Base-by-base conservation (phyloP, 1,139 yeast genomes). In the Groenewaldozyma sp. region DNA sequence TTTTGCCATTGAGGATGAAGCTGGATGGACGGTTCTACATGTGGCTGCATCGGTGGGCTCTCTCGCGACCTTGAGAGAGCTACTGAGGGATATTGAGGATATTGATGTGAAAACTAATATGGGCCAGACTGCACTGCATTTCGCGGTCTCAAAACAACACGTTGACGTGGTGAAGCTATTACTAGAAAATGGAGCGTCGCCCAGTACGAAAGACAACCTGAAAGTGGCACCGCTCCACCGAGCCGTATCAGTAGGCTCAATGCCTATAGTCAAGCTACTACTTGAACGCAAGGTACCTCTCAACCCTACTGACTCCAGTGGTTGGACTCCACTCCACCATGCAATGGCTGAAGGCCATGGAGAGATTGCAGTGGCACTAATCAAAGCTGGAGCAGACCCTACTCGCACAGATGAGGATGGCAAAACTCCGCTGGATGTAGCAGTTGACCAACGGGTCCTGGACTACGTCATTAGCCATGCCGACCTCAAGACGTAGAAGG, bases 291-390 rank as follows among this genome's bases (percentile, higher is more conserved):
- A 71, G 39, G 75, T 80, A 2, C 82, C 84, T 16, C 56, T 87
- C 21, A 83, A 86, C 53, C 68, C 77, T 3, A 71, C 73, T 32
- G 97, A 88, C 55, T 51, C 53, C 16, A 70, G 72, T 38, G 94
- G 94, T 0, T 84, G 93, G 88, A 82, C 94, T 0, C 78, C 95
- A 0, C 59, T 88, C 49, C 94, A 86, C 58, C 94, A 86, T 59
- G 95, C 97, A 0, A 63, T 82, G 40, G 91, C 95, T 0, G 98
- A 88, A 58, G 96, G 96, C 0, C 80, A 81, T 54, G 88, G 80
- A 2, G 95, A 84, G 43, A 74, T 76, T 6, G 95, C 83, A 0
- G 69, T 76, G 2, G 53, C 65, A 31, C 63, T 88, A 37, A 75
- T 78, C 4, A 67, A 70, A 35, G 64, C 69, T 22, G 93, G 93